phyloP scores from a whole-genome alignment of 2,329 filamentous ascomycete species.

The Talaromyces sp. region DNA sequence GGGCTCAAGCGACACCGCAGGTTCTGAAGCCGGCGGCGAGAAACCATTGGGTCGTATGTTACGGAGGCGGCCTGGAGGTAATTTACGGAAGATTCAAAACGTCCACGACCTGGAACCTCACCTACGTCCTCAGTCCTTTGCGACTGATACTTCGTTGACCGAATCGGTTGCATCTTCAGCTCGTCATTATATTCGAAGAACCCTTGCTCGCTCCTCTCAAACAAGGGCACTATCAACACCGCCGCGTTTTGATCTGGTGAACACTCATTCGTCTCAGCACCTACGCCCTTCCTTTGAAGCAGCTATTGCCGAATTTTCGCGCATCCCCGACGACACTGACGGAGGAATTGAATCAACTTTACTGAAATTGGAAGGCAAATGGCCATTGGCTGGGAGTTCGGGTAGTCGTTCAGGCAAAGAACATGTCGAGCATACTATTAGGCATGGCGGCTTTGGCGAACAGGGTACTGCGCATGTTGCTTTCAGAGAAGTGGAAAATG shows the following conservation, averaged over 20 bases:
- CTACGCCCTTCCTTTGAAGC: slow-evolving; percentile 72
- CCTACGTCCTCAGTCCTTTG: slow-evolving; percentile 30
- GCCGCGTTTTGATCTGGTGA: slow-evolving; percentile 36
- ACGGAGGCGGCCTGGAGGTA: slow-evolving; percentile 68
- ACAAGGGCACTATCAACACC: slow-evolving; percentile 12
- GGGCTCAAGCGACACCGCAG: slow-evolving; percentile 21
- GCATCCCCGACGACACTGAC: slow-evolving; percentile 82
- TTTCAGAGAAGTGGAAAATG: background rate
- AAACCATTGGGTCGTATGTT: slow-evolving; percentile 49
- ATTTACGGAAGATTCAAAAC: slow-evolving; percentile 64
- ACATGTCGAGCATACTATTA: background rate
- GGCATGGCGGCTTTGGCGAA: background rate
- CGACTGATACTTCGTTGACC: slow-evolving; percentile 32
- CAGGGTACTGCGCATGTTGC: background rate
- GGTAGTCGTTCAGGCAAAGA: slow-evolving; percentile 3
- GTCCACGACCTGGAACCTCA: slow-evolving; percentile 55
- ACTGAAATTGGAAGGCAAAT: slow-evolving; percentile 85
- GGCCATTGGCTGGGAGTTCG: slow-evolving; percentile 24
- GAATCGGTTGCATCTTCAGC: slow-evolving; percentile 21
- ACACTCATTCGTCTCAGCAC: slow-evolving; percentile 53
- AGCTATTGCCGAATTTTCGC: slow-evolving; percentile 79
- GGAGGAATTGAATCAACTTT: slow-evolving; percentile 90
- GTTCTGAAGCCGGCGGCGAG: slow-evolving; percentile 16
- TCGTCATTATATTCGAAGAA: slow-evolving; percentile 5
- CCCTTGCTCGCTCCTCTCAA: slow-evolving; percentile 7